phyloP scores from a whole-genome alignment of 495 filamentous ascomycete species.

The Xylaria venustula region DNA sequence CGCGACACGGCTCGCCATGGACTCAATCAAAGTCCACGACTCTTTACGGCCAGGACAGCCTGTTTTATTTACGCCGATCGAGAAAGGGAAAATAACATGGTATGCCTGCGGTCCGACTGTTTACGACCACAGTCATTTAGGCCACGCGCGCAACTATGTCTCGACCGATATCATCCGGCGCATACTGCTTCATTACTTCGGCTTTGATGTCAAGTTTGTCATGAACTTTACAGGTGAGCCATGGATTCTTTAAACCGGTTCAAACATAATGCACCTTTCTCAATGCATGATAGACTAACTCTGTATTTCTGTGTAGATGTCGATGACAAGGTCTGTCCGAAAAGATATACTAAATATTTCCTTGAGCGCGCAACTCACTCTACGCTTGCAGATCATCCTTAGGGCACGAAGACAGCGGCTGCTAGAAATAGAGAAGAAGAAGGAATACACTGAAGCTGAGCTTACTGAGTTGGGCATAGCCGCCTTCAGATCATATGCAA shows the following conservation, averaged over 20 bases:
- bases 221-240: slow-evolving; percentile 77
- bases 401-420: slow-evolving; percentile 76
- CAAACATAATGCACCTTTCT: not conserved
- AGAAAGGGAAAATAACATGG: slow-evolving; percentile 76
- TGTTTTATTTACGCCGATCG: slow-evolving; percentile 72
- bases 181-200: slow-evolving; percentile 83
- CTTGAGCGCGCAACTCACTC: not conserved
- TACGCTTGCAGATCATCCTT: slow-evolving; percentile 65
- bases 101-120: slow-evolving; percentile 92
- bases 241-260: not conserved
- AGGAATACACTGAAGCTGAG: slow-evolving; percentile 41
- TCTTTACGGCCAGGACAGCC: slow-evolving; percentile 69
- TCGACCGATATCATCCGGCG: slow-evolving; percentile 88
- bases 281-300: not conserved
- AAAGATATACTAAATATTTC: slow-evolving; percentile 52
- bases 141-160: slow-evolving; percentile 93
- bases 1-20: slow-evolving; percentile 38
- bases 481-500: slow-evolving; percentile 71
- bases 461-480: slow-evolving; percentile 52
- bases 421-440: slow-evolving; percentile 56
- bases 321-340: slow-evolving; percentile 70
- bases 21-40: slow-evolving; percentile 67
- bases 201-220: slow-evolving; percentile 83
- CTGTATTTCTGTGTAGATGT: slow-evolving; percentile 51
- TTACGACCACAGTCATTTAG: slow-evolving; percentile 87